A percentile compares a stretch with the other conserved stretches of the same genome.
These are phyloP conservation scores for Fusarium brevicatenulatum DNA, from an alignment of 2,329 filamentous ascomycete genomes.

Conservation along the genomic window DNA sequence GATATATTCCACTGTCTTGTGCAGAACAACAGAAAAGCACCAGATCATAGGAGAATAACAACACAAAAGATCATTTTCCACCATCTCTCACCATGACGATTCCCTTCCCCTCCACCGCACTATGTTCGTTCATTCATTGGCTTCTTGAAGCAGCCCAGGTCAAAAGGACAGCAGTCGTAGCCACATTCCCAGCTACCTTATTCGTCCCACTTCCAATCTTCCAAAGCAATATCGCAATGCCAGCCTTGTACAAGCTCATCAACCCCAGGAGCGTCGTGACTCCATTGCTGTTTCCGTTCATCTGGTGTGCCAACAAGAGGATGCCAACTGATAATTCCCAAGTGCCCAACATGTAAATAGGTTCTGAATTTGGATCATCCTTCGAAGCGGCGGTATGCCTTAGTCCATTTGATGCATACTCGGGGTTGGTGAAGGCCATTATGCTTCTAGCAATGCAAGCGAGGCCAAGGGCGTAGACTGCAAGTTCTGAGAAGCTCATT, in stretches of 20 bases:
- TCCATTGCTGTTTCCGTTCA: background rate
- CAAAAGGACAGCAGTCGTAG: background rate
- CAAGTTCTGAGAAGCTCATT: background rate
- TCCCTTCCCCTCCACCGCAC: background rate
- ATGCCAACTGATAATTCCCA: slow-evolving; percentile 4
- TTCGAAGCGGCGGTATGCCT: background rate
- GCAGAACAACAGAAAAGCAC: rapidly evolving
- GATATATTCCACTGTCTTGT: no score
- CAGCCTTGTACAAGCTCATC: slow-evolving; percentile 7
- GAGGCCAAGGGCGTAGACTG: background rate
- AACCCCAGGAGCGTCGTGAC: background rate
- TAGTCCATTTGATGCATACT: slow-evolving; percentile 8
- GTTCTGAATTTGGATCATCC: background rate
- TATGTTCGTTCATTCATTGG: rapidly evolving
- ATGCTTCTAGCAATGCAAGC: slow-evolving; percentile 3
- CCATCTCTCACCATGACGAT: background rate
- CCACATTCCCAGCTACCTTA: background rate
- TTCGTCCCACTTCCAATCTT: background rate
- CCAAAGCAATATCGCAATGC: background rate
- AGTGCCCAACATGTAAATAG: slow-evolving; percentile 8
- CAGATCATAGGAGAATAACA: background rate
- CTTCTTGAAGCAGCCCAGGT: background rate
- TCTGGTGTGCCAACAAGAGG: background rate
- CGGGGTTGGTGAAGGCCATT: slow-evolving; percentile 9
- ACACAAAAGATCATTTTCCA: background rate